Evolutionary conservation across 352 stramenopile genomes (phyloP).

Genomic region (Peronosclerospora sorghi): DNA sequence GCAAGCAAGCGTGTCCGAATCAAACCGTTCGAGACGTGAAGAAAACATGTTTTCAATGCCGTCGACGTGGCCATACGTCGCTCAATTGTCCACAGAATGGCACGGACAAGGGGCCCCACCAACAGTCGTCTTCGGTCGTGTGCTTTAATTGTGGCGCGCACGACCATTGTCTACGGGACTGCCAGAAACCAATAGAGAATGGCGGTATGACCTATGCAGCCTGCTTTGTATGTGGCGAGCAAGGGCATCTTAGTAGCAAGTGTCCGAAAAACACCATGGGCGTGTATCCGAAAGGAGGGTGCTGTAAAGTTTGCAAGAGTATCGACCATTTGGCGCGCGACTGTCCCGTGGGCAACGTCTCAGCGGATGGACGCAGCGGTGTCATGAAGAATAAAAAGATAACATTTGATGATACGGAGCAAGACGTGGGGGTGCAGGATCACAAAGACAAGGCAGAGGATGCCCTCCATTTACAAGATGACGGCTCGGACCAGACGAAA

Average conservation of each 20-base stretch:
- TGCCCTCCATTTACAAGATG: constrained; percentile 34
- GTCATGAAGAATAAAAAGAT: constrained; percentile 69
- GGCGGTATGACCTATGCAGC: constrained; percentile 59
- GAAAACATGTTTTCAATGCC: constrained; percentile 81
- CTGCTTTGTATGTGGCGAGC: constrained; percentile 84
- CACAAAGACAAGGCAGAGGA: constrained; percentile 34
- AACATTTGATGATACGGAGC: constrained; percentile 54
- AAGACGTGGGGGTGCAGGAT: constrained; percentile 18
- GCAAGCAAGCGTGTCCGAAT: constrained; percentile 74
- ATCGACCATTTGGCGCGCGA: constrained; percentile 74
- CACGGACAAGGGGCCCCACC: constrained; percentile 2
- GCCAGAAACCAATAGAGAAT: constrained; percentile 46
- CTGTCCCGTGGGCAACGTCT: constrained; percentile 68
- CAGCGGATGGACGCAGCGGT: constrained; percentile 36
- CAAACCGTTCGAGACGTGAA: constrained; percentile 46
- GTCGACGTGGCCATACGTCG: constrained; percentile 67
- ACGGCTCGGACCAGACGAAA: constrained; percentile 3
- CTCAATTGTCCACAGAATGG: constrained; percentile 60
- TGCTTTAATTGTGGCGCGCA: constrained; percentile 84
- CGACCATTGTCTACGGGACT: constrained; percentile 67
- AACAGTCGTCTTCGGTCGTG: constrained; percentile 26
- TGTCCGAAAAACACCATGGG: constrained; percentile 81
- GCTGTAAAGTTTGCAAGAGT: constrained; percentile 83
- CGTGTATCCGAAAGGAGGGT: constrained; percentile 83
- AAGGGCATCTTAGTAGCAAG: constrained; percentile 77